Evolutionary conservation across 805 yeast genomes (phyloP), one percentile per base, ranked within the genome.

Genomic region (Candida taoyuanica): DNA sequence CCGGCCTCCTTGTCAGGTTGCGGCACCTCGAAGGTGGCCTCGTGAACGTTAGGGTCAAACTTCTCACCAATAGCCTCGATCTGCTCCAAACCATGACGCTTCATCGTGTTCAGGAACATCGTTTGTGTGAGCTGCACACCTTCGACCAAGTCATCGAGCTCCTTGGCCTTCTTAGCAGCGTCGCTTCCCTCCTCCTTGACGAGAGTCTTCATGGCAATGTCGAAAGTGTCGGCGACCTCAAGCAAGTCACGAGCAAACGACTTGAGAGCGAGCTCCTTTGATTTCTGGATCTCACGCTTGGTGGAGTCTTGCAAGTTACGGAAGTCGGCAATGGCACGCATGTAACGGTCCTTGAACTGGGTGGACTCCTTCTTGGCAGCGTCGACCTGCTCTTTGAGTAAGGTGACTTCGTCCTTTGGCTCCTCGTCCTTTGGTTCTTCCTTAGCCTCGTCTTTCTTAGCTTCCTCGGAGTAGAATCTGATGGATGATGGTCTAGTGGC

Each of bases 1-100:
- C 76, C 76, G 15, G 76, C 68, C 54, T 69, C 73, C 56, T 72
- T 70, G 51, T 70, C 77, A 19, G 77, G 73, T 50, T 71, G 76
- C 37, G 75, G 71, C 36, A 70, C 60, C 54, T 72, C 73, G 39
- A 72, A 72, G 19, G 73, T 64, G 35, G 78, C 78, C 56, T 72
- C 78, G 51, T 72, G 78, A 39, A 63, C 60, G 56, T 72, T 72
- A 39, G 78, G 77, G 54, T 72, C 77, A 40, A 72, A 72, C 33
- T 52, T 56, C 53, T 71, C 63, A 31, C 74, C 76, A 35, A 69
- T 40, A 26, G 77, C 74, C 52, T 71, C 73, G 35, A 71, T 64
- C 55, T 66, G 67, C 43, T 63, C 68, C 45, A 72, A 62, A 14
- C 78, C 78, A 54, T 71, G 73, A 48, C 62, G 70, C 36, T 53